These are phyloP conservation scores for Cornus florida DNA, from an alignment of 148 eudicot species.

Conservation along the genomic window DNA sequence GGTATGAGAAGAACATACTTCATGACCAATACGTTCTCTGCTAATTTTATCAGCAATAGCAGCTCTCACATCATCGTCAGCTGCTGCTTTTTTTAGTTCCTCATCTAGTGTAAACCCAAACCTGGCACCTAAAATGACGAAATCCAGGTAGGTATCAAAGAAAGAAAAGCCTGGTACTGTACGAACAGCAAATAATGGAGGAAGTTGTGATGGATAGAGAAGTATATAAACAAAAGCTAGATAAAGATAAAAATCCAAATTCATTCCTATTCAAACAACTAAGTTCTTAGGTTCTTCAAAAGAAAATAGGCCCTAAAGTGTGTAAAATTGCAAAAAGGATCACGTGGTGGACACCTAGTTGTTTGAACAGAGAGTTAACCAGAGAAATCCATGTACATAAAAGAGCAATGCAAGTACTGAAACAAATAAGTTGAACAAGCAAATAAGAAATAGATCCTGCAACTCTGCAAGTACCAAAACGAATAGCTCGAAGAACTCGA, in stretches of 20 bases:
- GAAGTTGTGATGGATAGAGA: background rate
- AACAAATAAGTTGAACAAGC: background rate
- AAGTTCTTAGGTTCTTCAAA: background rate
- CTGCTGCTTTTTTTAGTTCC: slow-evolving; percentile 78
- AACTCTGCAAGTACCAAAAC: slow-evolving; percentile 57
- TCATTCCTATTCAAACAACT: background rate
- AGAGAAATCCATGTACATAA: background rate
- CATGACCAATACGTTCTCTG: slow-evolving; percentile 96
- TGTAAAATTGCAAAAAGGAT: no score
- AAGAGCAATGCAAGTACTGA: background rate
- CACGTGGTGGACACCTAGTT: background rate
- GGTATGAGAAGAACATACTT: slow-evolving; percentile 44
- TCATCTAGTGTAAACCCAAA: slow-evolving; percentile 72
- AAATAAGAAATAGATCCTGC: background rate
- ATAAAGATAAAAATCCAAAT: background rate
- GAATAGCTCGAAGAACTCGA: slow-evolving; percentile 95
- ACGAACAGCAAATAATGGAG: background rate
- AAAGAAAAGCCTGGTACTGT: background rate
- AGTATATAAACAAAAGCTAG: background rate
- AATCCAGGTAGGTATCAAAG: slow-evolving; percentile 4
- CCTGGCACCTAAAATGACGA: slow-evolving; percentile 60
- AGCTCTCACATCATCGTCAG: slow-evolving; percentile 72
- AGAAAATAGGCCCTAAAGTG: no score
- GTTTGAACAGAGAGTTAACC: background rate
- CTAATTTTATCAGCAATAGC: slow-evolving; percentile 91